Evolutionary conservation across 2,329 filamentous ascomycete species (phyloP), one percentile per base, ranked within the genome.

Genomic region (Fusarium verrucosum): DNA sequence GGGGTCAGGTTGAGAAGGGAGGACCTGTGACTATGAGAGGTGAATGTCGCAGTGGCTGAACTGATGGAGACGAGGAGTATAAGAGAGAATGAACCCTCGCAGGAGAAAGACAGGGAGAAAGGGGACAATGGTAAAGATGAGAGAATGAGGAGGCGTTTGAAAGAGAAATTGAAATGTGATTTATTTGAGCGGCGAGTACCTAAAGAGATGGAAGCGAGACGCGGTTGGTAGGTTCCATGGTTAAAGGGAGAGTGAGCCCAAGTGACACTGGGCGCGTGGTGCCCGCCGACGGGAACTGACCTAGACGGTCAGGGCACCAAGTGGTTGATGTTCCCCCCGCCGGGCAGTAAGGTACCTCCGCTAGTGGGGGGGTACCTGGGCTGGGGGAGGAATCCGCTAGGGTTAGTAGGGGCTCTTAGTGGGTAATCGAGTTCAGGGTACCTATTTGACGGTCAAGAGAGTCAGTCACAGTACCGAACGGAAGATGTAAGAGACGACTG

Each of bases 221-320:
- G 38, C 44, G 44, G 14, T 22, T 47, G n/a, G 33, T 6, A 30
- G 11, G 28, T n/a, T n/a, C n/a, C n/a, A n/a, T n/a, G n/a, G n/a
- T n/a, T n/a, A n/a, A 58, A 55, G 37, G 51, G 53, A 52, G 57
- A 25, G 38, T 46, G 50, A 47, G 28, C 32, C 44, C 56, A 49
- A 66, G 50, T 66, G 62, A 66, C 62, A 63, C 57, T 58, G 47
- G 51, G 62, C 62, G 62, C 62, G 62, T 65, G 62, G 41, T 47
- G 36, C 46, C 41, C 43, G 36, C 46, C 41, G 46, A 45, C 30
- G 30, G 30, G 30, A 16, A 32, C n/a, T 32, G 30, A 41, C 25
- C 36, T 44, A 49, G 59, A 62, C 50, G 56, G 62, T 62, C 62
- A 65, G 40, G 50, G 49, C 37, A 23, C 33, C 42, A 33, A 10